Percentiles rank a stretch among this genome's conserved stretches.
Conservation (phyloP, 352 stramenopile genomes). For the Peronosclerospora sorghi region DNA sequence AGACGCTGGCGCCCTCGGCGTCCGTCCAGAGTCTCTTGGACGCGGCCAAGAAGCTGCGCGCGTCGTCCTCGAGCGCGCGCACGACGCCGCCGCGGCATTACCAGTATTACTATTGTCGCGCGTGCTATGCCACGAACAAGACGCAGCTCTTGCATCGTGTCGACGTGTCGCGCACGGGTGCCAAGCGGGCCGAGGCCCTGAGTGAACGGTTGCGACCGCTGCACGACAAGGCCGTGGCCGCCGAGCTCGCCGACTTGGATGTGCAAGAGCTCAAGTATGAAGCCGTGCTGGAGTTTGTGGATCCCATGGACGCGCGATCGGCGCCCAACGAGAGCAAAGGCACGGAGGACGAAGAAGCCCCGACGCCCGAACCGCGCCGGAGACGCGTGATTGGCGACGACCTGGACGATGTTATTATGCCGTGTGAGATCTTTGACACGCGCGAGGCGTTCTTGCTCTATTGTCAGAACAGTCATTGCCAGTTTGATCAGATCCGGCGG, state of each 20-base stretch:
- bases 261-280: slow-evolving; percentile 79
- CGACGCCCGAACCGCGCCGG: slow-evolving; percentile 12
- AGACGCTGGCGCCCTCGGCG: slow-evolving; percentile 44
- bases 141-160: slow-evolving; percentile 66
- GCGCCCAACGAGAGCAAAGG: slow-evolving; percentile 1
- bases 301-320: slow-evolving; percentile 23
- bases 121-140: slow-evolving; percentile 67
- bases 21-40: slow-evolving; percentile 75
- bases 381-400: slow-evolving; percentile 41
- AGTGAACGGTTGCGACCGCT: slow-evolving; percentile 48
- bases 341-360: too few relatives aligned
- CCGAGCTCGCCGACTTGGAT: slow-evolving; percentile 60
- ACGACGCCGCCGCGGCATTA: slow-evolving; percentile 69
- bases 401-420: slow-evolving; percentile 90
- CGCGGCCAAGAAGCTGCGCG: slow-evolving; percentile 58
- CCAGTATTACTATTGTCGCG: slow-evolving; percentile 68
- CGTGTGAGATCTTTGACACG: slow-evolving; percentile 93
- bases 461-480: slow-evolving; percentile 83
- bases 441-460: slow-evolving; percentile 86
- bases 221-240: slow-evolving; percentile 42
- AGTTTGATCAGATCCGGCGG: slow-evolving; percentile 74
- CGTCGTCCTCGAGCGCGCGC: slow-evolving; percentile 52
- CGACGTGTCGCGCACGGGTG: slow-evolving; percentile 46
- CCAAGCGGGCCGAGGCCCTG: slow-evolving; percentile 56
- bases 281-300: slow-evolving; percentile 39